Conservation (phyloP, 257 asterid species). For the Dorcoceras hygrometricum region DNA sequence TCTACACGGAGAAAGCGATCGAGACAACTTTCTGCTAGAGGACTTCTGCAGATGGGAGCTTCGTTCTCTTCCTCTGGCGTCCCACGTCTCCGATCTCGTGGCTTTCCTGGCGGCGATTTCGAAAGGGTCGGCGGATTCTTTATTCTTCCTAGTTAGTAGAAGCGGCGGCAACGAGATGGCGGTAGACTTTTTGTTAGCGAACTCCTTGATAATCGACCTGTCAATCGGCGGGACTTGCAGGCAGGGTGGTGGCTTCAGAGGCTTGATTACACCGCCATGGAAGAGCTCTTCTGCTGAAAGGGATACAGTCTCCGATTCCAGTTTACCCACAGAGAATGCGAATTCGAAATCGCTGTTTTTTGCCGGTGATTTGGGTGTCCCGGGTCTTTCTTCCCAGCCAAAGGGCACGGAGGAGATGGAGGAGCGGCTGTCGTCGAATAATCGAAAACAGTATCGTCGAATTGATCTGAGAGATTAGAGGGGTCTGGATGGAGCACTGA, state of each 20-base stretch:
- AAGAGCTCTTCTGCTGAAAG: slow-evolving; percentile 72
- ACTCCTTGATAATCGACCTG: not conserved
- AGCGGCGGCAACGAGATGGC: not conserved
- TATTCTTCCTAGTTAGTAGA: slow-evolving; percentile 6
- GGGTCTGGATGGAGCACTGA: slow-evolving; percentile 81
- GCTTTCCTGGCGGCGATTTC: not conserved
- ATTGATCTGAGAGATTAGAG: slow-evolving; percentile 39
- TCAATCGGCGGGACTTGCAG: slow-evolving; percentile 6
- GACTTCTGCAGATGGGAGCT: slow-evolving; percentile 23
- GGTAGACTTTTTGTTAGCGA: not conserved
- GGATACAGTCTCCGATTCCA: slow-evolving; percentile 34
- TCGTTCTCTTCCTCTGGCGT: slow-evolving; percentile 32
- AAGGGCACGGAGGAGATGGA: slow-evolving; percentile 26
- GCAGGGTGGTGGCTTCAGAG: slow-evolving; percentile 40
- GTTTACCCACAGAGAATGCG: slow-evolving; percentile 43
- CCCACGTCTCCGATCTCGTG: not conserved
- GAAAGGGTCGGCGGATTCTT: slow-evolving; percentile 6
- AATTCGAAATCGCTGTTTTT: slow-evolving; percentile 29
- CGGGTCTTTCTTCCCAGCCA: slow-evolving; percentile 40
- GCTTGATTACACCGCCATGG: slow-evolving; percentile 68
- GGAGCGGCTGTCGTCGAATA: slow-evolving; percentile 21
- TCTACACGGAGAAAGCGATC: slow-evolving; percentile 46
- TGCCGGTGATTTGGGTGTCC: slow-evolving; percentile 28
- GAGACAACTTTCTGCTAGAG: slow-evolving; percentile 32
- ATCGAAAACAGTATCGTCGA: slow-evolving; percentile 18